These are phyloP conservation scores for Halophytophthora batemanensis DNA, from an alignment of 352 stramenopile genomes.

Conservation along the genomic window DNA sequence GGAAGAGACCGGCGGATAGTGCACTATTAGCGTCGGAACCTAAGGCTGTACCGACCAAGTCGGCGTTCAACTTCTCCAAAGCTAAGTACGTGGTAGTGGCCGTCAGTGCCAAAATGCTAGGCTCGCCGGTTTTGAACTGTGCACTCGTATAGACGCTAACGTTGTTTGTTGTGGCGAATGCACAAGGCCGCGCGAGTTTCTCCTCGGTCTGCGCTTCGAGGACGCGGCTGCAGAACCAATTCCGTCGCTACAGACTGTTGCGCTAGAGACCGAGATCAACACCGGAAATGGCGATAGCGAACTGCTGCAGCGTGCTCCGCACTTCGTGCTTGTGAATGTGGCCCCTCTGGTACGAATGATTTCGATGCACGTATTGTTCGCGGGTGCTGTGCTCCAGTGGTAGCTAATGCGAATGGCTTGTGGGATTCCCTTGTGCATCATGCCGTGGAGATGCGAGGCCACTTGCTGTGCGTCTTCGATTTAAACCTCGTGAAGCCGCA, in stretches of 20 bases:
- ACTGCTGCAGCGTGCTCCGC: slow-evolving; percentile 1
- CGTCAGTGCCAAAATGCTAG: not conserved
- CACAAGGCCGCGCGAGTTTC: slow-evolving; percentile 39
- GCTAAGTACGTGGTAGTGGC: slow-evolving; percentile 30
- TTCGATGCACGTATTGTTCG: not conserved
- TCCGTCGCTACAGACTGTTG: slow-evolving; percentile 10
- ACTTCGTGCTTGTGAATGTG: slow-evolving; percentile 63
- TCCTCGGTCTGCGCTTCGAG: slow-evolving; percentile 33
- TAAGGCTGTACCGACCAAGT: not conserved
- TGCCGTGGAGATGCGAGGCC: slow-evolving; percentile 43
- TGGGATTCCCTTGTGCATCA: not conserved
- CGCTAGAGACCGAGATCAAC: not conserved
- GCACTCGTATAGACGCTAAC: not conserved
- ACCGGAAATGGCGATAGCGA: slow-evolving; percentile 1
- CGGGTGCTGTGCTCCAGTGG: not conserved
- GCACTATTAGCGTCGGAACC: slow-evolving; percentile 16
- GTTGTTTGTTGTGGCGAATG: slow-evolving; percentile 1
- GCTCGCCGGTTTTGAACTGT: not conserved
- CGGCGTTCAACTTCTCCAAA: slow-evolving; percentile 63
- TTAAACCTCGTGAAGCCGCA: slow-evolving; percentile 33
- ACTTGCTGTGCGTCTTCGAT: slow-evolving; percentile 60
- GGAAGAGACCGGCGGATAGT: slow-evolving; percentile 40
- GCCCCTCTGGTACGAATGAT: slow-evolving; percentile 48
- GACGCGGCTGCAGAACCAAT: slow-evolving; percentile 6
- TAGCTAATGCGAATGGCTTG: not conserved